phyloP scores from a whole-genome alignment of 208 protist genomes.

The Wallacemonas sp. region DNA sequence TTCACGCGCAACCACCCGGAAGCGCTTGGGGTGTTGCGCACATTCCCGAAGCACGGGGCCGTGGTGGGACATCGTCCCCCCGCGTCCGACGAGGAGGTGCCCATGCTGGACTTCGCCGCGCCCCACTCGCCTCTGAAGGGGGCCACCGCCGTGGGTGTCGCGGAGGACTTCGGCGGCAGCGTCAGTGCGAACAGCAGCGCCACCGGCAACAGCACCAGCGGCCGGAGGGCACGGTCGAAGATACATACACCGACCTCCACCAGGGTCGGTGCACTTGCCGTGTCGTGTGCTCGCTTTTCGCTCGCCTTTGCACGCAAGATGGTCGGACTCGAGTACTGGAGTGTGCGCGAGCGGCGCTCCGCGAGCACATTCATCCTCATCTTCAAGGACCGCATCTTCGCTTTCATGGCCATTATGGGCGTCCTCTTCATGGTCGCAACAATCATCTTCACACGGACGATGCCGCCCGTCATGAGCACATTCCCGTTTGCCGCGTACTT shows the following conservation, averaged over 20 bases:
- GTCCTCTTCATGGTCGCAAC: conserved; percentile 29
- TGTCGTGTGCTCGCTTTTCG: not conserved
- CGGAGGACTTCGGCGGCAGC: no score
- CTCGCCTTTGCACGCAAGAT: not conserved
- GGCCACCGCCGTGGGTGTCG: not conserved
- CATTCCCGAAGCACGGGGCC: conserved; percentile 10
- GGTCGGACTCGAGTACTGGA: not conserved
- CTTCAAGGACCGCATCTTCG: conserved; percentile 36
- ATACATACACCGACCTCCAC: not conserved
- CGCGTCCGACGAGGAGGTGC: not conserved
- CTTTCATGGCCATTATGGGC: conserved; percentile 31
- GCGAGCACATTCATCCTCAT: conserved; percentile 55
- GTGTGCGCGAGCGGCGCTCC: conserved; percentile 37
- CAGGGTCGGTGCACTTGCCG: not conserved
- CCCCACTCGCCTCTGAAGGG: not conserved
- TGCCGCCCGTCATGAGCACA: conserved; percentile 57
- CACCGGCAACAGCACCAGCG: no score
- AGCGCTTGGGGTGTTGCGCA: conserved; percentile 36
- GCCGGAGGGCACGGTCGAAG: no score
- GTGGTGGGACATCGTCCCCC: not conserved
- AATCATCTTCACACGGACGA: conserved; percentile 24
- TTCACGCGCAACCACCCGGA: conserved; percentile 61
- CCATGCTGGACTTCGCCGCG: no score
- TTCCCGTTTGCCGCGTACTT: conserved; percentile 47
- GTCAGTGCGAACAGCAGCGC: no score